Evolutionary conservation across 1,139 yeast species (phyloP).

Genomic region (Nakaseomyces bracarensis): DNA sequence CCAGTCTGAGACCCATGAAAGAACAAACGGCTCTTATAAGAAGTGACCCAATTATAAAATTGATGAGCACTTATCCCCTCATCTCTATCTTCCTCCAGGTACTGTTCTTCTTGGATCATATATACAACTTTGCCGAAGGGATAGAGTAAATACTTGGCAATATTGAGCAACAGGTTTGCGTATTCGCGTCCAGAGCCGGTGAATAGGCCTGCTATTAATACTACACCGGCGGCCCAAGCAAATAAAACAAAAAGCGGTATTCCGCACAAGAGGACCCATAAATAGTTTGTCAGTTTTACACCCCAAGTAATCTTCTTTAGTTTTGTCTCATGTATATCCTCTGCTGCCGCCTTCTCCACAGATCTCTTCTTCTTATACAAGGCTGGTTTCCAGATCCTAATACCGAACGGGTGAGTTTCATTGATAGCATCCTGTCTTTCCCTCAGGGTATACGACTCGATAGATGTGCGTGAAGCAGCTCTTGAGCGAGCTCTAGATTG

Average conservation of each 20-base stretch:
- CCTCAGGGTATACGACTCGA: slow-evolving; percentile 79
- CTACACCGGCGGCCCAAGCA: slow-evolving; percentile 38
- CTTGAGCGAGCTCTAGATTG: slow-evolving; percentile 36
- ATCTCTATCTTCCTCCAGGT: slow-evolving; percentile 75
- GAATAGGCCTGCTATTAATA: slow-evolving; percentile 43
- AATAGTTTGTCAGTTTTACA: slow-evolving; percentile 60
- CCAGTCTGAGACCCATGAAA: slow-evolving; percentile 21
- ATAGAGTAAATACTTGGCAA: slow-evolving; percentile 63
- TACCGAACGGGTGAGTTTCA: slow-evolving; percentile 95
- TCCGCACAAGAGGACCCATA: slow-evolving; percentile 76
- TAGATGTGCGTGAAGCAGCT: slow-evolving; percentile 52
- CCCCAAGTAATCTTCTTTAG: slow-evolving; percentile 46
- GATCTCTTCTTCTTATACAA: slow-evolving; percentile 86
- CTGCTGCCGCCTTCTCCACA: slow-evolving; percentile 84
- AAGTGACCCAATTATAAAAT: slow-evolving; percentile 82
- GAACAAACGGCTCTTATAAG: slow-evolving; percentile 41
- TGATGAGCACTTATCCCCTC: slow-evolving; percentile 83
- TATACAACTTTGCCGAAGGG: slow-evolving; percentile 92
- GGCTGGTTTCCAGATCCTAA: slow-evolving; percentile 97
- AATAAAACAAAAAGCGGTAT: slow-evolving; percentile 48
- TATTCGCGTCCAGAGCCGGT: slow-evolving; percentile 44
- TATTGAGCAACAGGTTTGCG: slow-evolving; percentile 48
- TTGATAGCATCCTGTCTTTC: slow-evolving; percentile 96
- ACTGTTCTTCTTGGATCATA: slow-evolving; percentile 68
- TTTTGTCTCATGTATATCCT: slow-evolving; percentile 76